Evolutionary conservation across 768 basidiomycete genomes (phyloP).

Genomic region (Xerocomus brunneocitrinus): DNA sequence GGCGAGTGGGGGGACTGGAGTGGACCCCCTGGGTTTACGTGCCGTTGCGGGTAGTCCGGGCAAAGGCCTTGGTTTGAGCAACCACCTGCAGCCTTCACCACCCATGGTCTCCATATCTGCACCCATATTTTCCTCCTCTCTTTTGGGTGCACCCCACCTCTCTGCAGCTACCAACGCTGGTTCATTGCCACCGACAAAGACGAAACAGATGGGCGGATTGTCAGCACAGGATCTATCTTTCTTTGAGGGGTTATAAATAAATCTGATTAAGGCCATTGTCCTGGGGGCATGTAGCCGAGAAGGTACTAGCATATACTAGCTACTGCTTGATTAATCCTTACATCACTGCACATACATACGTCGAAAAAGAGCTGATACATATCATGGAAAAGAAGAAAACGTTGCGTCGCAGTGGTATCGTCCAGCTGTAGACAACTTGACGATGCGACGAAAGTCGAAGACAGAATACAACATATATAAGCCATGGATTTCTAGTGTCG

Average conservation of each 20-base stretch:
- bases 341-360: background rate
- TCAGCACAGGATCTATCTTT: conserved; percentile 85
- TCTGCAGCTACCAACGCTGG: background rate
- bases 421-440: background rate
- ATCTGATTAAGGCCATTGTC: background rate
- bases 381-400: background rate
- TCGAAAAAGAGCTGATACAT: background rate
- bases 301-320: background rate
- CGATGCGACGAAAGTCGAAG: background rate
- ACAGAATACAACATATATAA: background rate
- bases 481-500: background rate
- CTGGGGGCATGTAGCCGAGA: background rate
- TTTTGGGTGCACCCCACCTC: background rate
- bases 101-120: conserved; percentile 5
- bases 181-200: conserved; percentile 12
- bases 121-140: conserved; percentile 18
- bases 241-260: conserved; percentile 65
- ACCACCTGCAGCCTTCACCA: conserved; percentile 17
- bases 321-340: background rate
- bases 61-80: background rate
- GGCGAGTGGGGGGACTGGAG: background rate
- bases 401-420: conserved; percentile 3
- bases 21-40: background rate
- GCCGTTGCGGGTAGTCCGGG: background rate
- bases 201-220: conserved; percentile 47